Evolutionary conservation across 345 rosid genomes (phyloP).

Genomic region (Pelargonium nanum): DNA sequence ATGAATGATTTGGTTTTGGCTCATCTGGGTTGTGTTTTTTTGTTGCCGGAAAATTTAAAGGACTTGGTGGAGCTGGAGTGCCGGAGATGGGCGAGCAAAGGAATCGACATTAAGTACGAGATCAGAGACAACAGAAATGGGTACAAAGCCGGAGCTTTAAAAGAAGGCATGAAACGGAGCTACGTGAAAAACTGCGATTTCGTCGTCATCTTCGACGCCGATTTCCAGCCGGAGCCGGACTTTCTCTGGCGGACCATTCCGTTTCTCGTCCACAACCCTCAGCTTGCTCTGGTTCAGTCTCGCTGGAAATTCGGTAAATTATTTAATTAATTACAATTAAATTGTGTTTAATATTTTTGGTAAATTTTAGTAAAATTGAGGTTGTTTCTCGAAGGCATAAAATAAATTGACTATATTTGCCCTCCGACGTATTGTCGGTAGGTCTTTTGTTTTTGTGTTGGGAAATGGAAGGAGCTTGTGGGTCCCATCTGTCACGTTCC

Average conservation of each 20-base stretch:
- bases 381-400: not conserved
- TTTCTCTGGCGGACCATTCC: slow-evolving; percentile 83
- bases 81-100: slow-evolving; percentile 92
- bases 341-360: no score
- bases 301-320: slow-evolving; percentile 94
- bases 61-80: slow-evolving; percentile 84
- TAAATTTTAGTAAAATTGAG: not conserved
- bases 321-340: no score
- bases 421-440: not conserved
- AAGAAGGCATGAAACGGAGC: slow-evolving; percentile 86
- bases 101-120: slow-evolving; percentile 81
- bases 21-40: no score
- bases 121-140: slow-evolving; percentile 76
- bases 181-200: slow-evolving; percentile 76
- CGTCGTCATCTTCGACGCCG: slow-evolving; percentile 91
- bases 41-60: slow-evolving; percentile 34
- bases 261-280: slow-evolving; percentile 62
- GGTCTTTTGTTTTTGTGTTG: not conserved
- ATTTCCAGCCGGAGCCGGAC: slow-evolving; percentile 95
- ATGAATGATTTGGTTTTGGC: not conserved
- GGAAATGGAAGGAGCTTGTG: not conserved
- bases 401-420: no score
- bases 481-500: no score
- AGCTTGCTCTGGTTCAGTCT: slow-evolving; percentile 74
- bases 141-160: slow-evolving; percentile 85